Conservation (phyloP, 2,329 filamentous ascomycete genomes). For the Alternaria tenuissima region DNA sequence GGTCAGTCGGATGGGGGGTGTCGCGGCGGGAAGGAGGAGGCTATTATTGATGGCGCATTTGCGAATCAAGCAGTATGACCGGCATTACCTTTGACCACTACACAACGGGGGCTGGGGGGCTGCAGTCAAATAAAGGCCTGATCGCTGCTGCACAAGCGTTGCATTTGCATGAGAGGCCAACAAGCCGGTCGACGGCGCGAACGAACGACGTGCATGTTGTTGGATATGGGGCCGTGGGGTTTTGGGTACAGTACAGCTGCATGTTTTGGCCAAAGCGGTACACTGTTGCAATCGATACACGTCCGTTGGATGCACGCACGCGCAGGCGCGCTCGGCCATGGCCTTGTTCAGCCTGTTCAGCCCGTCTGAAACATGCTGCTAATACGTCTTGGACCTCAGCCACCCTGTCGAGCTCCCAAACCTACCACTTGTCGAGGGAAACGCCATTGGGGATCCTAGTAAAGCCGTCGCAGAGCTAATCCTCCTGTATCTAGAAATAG, state of each 20-base stretch:
- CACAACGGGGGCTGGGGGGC: slow-evolving; percentile 5
- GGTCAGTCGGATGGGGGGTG: slow-evolving; percentile 8
- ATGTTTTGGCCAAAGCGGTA: slow-evolving; percentile 19
- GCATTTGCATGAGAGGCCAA: slow-evolving; percentile 10
- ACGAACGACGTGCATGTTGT: slow-evolving; percentile 6
- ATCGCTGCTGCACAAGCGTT: slow-evolving; percentile 12
- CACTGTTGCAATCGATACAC: slow-evolving; percentile 23
- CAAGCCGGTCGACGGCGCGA: slow-evolving; percentile 4
- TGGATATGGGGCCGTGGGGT: slow-evolving; percentile 11
- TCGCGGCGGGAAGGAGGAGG: slow-evolving; percentile 9
- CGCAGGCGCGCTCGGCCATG: slow-evolving; percentile 21
- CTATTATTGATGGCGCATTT: slow-evolving; percentile 20
- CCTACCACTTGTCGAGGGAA: slow-evolving; percentile 1
- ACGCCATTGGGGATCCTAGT: background rate
- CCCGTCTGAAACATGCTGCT: slow-evolving; percentile 23
- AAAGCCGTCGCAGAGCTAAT: slow-evolving; percentile 3
- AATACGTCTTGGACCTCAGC: slow-evolving; percentile 7
- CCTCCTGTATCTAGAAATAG: slow-evolving; percentile 4
- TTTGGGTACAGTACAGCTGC: slow-evolving; percentile 11
- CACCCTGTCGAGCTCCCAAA: background rate
- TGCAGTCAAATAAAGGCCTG: slow-evolving; percentile 11
- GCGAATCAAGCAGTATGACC: slow-evolving; percentile 19
- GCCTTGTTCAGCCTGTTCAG: slow-evolving; percentile 13
- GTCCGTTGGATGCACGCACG: slow-evolving; percentile 14
- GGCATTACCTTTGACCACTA: slow-evolving; percentile 10